Base-by-base conservation (phyloP, 75 land plant species). In the Selaginella tamariscina region DNA sequence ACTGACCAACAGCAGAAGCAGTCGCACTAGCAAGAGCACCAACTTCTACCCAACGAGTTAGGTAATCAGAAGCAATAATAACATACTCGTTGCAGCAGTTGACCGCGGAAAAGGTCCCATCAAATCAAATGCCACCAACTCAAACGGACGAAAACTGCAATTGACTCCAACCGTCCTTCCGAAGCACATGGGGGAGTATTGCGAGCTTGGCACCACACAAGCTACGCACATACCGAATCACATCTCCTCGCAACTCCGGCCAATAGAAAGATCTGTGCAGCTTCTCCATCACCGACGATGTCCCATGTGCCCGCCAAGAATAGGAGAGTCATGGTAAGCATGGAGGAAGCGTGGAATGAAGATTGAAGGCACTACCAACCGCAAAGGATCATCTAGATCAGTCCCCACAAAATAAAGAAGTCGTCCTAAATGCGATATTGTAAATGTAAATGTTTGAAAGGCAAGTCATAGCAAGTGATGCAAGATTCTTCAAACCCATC, bases 81-180 rank as follows among this genome's bases (percentile, higher is more conserved):
- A 68, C 54, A 44, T 39, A 68, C 26, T 24, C 54, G 28, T 68
- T 68, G 56, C 56, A 9, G 23, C 9, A 1, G 54, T 5, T 1
- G 55, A 49, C 22, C 23, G 29, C 13, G 55, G 55, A 54, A 68
- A 54, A 22, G 70, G 70, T 2, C 70, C 70, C 56, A 68, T 68
- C 1, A 68, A 26, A 27, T 68, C 70, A 49, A 24, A 68, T 8
- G 31, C 56, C 1, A 68, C 56, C 2, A 68, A 5, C 27, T 44
- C 56, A 54, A 68, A 68, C 1, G 28, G 55, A 39, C 15, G 49
- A 39, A 39, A 39, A 39, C 15, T 39, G 15, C 15, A 39, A 39
- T 39, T 39, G 49, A 39, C 49, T 15, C 49, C 49, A 39, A 39
- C 49, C 49, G 15, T 39, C 49, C 49, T 39, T 39, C 49, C 15